Evolutionary conservation across 2,329 filamentous ascomycete genomes (phyloP).

Genomic region (Ilyonectria mors-panacis): DNA sequence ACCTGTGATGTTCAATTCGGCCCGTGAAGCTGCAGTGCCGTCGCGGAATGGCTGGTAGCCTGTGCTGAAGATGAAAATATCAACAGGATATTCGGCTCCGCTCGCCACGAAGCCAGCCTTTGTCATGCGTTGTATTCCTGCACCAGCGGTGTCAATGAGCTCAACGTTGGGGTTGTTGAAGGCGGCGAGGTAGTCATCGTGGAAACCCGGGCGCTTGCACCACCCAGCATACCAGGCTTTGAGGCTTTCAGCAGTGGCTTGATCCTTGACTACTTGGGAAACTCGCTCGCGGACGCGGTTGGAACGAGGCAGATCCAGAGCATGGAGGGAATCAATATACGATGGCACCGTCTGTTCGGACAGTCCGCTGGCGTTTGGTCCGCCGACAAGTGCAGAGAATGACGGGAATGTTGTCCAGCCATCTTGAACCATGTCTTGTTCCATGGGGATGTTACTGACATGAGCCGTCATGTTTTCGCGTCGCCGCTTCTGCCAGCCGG

Average conservation of each 20-base stretch:
- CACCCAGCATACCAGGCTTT: conserved; percentile 73
- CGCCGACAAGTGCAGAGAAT: background rate
- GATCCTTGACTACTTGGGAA: conserved; percentile 60
- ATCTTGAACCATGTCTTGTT: background rate
- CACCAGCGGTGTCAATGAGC: conserved; percentile 66
- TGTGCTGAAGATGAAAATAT: conserved; percentile 45
- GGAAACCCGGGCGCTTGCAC: conserved; percentile 76
- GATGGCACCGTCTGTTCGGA: background rate
- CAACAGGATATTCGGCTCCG: background rate
- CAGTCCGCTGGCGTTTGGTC: background rate
- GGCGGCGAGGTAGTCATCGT: conserved; percentile 67
- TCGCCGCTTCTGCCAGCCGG: conserved; percentile 4
- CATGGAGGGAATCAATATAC: background rate
- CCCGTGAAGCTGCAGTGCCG: background rate
- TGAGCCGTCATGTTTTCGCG: background rate
- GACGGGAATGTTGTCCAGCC: background rate
- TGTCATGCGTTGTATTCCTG: conserved; percentile 32
- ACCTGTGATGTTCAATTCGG: conserved; percentile 55
- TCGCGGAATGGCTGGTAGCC: conserved; percentile 53
- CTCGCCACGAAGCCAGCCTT: conserved; percentile 48
- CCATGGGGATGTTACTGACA: conserved; percentile 62
- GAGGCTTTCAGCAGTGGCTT: conserved; percentile 63
- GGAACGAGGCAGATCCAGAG: conserved; percentile 66
- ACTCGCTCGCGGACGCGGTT: conserved; percentile 14
- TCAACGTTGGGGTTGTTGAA: conserved; percentile 62